Evolutionary conservation across 768 basidiomycete species (phyloP), one percentile per base, ranked within the genome.

Genomic region (Serpula lacrymans): DNA sequence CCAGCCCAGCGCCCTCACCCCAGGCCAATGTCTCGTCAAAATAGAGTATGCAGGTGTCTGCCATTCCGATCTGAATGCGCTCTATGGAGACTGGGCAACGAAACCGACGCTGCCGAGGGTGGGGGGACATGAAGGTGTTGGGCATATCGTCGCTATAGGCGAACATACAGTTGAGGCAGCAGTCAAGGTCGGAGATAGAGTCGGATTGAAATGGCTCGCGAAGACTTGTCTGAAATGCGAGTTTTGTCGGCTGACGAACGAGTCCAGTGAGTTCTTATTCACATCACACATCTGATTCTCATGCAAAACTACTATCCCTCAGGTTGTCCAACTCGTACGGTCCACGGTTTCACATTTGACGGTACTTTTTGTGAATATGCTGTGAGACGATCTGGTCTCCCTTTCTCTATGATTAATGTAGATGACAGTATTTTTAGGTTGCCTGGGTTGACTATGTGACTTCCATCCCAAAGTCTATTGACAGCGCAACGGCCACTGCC

Each of bases 121-220:
- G 17, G 69, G 68, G 1, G 71, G 74, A 0, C 73, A 73, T 51
- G 72, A 74, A 45, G 72, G 73, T n/a, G 68, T 66, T 3, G 73
- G 74, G 18, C 50, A 43, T 28, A 50, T 77, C 42, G 68, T 72
- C 14, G 72, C 69, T 13, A 68, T 77, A 26, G 71, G 59, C 17
- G 50, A 63, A 6, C 51, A 63, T 37, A 63, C 65, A 1, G 14
- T 37, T 8, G 46, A 51, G 3, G 61, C 59, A 23, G 49, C 47
- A 2, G 56, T 69, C 40, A 61, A 53, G 17, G 13, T 70, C 32
- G 72, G 68, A 13, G 67, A 69, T 25, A 46, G 60, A 11, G 72
- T 71, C 18, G 70, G 72, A 6, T 58, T 74, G 50, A 74, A 72
- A 23, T 73, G 68, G 63, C 42, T 65, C 23, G 67, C 65, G 14